Conservation (phyloP, 1,139 yeast species). For the Pichia sp. region DNA sequence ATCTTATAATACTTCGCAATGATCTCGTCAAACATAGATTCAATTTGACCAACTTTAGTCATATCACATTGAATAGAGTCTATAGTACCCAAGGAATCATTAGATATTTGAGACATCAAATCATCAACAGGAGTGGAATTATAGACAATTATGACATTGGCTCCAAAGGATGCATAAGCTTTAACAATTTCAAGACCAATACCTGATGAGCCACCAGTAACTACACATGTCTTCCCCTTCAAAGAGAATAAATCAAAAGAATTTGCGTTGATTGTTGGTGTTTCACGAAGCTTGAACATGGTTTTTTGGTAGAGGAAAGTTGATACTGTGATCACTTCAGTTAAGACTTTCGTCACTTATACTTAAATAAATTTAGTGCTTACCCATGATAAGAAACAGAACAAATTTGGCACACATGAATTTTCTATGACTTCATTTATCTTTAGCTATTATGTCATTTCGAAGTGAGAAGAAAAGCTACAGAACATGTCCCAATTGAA, state of each 20-base stretch:
- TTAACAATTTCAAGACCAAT: conserved; percentile 84
- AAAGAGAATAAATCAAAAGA: conserved; percentile 47
- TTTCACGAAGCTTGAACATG: conserved; percentile 10
- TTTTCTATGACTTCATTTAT: background rate
- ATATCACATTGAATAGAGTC: conserved; percentile 48
- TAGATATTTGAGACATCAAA: too few relatives aligned
- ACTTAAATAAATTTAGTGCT: too few relatives aligned
- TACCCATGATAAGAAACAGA: too few relatives aligned
- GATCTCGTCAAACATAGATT: conserved; percentile 34
- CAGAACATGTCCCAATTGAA: too few relatives aligned
- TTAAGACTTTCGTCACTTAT: too few relatives aligned
- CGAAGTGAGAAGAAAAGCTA: too few relatives aligned
- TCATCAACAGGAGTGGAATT: conserved; percentile 55
- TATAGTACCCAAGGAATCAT: too few relatives aligned
- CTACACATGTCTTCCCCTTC: conserved; percentile 78
- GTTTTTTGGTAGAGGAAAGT: too few relatives aligned
- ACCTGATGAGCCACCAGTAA: conserved; percentile 85
- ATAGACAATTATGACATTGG: conserved; percentile 83
- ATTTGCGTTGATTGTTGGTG: conserved; percentile 1
- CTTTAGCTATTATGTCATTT: background rate
- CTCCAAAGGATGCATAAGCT: conserved; percentile 87
- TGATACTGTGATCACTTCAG: too few relatives aligned
- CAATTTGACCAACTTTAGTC: conserved; percentile 37
- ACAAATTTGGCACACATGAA: background rate
- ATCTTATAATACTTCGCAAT: conserved; percentile 50